Conservation (phyloP, 2,329 filamentous ascomycete species). For the Thelonectria olida region DNA sequence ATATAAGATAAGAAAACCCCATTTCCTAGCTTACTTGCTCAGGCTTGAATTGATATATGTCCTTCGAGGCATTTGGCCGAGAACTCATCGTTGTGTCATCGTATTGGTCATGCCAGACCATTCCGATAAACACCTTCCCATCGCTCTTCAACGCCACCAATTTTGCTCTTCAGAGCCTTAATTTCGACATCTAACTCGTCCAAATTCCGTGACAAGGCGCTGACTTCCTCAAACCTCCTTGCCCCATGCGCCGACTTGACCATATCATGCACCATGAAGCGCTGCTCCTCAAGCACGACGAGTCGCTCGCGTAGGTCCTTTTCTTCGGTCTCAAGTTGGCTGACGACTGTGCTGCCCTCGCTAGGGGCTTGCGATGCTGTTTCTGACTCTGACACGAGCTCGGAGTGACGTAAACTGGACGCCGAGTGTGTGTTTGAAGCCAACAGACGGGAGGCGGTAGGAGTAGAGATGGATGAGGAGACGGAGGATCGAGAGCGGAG, state of each 20-base stretch:
- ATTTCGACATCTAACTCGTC: conserved; percentile 87
- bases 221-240: conserved; percentile 86
- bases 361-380: conserved; percentile 55
- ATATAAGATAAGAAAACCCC: not conserved
- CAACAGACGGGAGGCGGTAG: conserved; percentile 44
- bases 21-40: not conserved
- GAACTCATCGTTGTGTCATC: too few species aligned
- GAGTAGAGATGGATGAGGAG: conserved; percentile 36
- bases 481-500: conserved; percentile 58
- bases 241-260: conserved; percentile 78
- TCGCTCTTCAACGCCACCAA: conserved; percentile 70
- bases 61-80: not conserved
- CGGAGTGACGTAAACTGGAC: conserved; percentile 56
- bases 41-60: not conserved
- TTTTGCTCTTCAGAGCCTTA: conserved; percentile 68
- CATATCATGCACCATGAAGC: conserved; percentile 89
- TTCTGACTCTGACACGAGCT: conserved; percentile 54
- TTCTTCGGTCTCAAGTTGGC: conserved; percentile 80
- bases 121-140: conserved; percentile 63
- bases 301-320: conserved; percentile 81
- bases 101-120: conserved; percentile 29
- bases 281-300: conserved; percentile 89
- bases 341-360: conserved; percentile 63
- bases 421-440: conserved; percentile 46
- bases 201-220: conserved; percentile 79